Percentiles rank a stretch among this genome's conserved stretches.
Conservation (phyloP, 306 rosid genomes). For the Clitoria ternatea region DNA sequence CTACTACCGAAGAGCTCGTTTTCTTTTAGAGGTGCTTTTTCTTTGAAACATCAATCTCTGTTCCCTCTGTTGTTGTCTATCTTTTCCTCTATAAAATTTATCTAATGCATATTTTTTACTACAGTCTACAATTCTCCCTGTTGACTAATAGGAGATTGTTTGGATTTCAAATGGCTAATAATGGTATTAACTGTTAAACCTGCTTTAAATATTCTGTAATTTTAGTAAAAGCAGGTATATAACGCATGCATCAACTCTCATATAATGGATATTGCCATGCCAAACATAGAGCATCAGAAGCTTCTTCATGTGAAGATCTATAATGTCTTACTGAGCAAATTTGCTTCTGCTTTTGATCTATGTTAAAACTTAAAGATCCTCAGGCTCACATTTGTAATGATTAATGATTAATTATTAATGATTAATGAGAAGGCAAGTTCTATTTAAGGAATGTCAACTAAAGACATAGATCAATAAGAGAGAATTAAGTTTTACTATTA, state of each 20-base stretch:
- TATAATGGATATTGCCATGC: neutral
- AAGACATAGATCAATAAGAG: neutral
- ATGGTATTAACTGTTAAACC: neutral
- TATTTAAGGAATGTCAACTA: constrained; percentile 4
- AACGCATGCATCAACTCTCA: constrained; percentile 17
- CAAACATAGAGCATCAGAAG: neutral
- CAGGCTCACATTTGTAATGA: neutral
- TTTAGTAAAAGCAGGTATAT: neutral
- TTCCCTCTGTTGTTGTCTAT: neutral
- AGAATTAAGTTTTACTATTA: neutral
- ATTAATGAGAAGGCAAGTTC: neutral
- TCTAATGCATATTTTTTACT: neutral
- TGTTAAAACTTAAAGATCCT: constrained; percentile 12
- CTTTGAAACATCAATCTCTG: neutral
- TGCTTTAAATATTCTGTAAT: neutral
- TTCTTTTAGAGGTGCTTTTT: constrained; percentile 67
- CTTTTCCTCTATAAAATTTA: neutral
- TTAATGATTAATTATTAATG: neutral
- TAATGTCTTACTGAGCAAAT: neutral
- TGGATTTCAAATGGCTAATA: neutral
- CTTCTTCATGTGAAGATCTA: constrained; percentile 10
- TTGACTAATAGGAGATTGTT: neutral
- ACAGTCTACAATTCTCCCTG: neutral
- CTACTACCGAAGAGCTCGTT: constrained; percentile 91
- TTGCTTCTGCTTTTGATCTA: constrained; percentile 9